These are phyloP conservation scores for Zea luxurians DNA, from an alignment of 176 grass and related monocot genomes.

Conservation along the genomic window DNA sequence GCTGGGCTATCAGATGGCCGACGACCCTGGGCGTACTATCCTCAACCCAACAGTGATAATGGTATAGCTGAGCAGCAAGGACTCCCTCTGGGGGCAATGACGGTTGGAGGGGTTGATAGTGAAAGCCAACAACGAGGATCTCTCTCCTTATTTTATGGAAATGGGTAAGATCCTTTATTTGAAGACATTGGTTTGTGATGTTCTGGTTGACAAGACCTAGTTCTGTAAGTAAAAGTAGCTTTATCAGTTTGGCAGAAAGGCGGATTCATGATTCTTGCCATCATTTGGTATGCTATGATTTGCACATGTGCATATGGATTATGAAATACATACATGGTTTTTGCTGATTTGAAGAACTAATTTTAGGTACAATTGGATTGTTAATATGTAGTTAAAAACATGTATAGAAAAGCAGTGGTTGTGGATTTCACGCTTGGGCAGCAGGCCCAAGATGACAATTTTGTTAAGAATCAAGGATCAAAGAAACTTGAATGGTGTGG, in stretches of 20 bases:
- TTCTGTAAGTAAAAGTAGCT: background rate
- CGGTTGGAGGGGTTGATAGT: constrained; percentile 34
- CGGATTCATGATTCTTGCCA: background rate
- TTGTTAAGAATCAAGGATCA: background rate
- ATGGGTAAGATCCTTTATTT: constrained; percentile 38
- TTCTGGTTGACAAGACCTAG: background rate
- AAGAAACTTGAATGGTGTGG: background rate
- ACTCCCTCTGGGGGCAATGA: constrained; percentile 27
- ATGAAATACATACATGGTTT: background rate
- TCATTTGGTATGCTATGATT: background rate
- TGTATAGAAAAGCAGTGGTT: background rate
- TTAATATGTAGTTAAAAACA: background rate
- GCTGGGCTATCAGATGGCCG: constrained; percentile 38
- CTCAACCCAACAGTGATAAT: constrained; percentile 41
- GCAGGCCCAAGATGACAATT: background rate
- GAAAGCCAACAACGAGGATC: constrained; percentile 39
- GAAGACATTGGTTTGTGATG: constrained; percentile 5
- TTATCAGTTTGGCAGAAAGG: constrained; percentile 5
- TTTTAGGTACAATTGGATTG: background rate
- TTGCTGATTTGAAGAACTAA: background rate
- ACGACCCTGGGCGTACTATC: constrained; percentile 41
- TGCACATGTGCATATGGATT: background rate
- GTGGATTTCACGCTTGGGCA: background rate
- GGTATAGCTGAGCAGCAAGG: constrained; percentile 41
- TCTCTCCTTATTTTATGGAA: constrained; percentile 46